Conservation (phyloP, 352 stramenopile genomes). For the Globisporangium barbulae region DNA sequence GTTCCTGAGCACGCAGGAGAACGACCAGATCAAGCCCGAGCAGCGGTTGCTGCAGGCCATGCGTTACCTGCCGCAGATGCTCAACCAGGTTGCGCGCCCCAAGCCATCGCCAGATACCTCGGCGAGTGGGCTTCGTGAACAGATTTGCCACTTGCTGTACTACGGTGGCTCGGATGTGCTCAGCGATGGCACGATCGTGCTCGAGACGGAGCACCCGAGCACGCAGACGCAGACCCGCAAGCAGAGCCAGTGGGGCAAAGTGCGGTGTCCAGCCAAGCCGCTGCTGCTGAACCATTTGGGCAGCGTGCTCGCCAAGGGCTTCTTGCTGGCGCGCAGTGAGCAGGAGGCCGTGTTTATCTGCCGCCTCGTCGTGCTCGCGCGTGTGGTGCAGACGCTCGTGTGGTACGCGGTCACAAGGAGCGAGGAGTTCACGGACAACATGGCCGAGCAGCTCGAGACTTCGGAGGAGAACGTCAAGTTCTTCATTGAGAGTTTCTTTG, state of each 20-base stretch:
- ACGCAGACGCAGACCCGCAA: constrained; percentile 87
- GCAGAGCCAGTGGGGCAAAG: constrained; percentile 82
- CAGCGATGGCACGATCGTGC: constrained; percentile 54
- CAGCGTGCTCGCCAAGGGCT: constrained; percentile 65
- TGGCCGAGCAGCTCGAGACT: constrained; percentile 51
- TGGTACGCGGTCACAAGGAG: constrained; percentile 68
- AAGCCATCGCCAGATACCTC: constrained; percentile 22
- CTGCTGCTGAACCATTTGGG: constrained; percentile 71
- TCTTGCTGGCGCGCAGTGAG: constrained; percentile 55
- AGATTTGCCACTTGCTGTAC: constrained; percentile 64
- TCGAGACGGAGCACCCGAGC: constrained; percentile 74
- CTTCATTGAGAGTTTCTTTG: constrained; percentile 51
- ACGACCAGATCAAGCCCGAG: constrained; percentile 58
- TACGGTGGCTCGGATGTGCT: constrained; percentile 75
- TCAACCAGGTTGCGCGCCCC: constrained; percentile 46
- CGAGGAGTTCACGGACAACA: constrained; percentile 55
- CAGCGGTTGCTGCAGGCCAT: constrained; percentile 69
- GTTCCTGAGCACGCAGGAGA: constrained; percentile 54
- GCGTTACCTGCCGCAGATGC: constrained; percentile 72
- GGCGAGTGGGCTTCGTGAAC: constrained; percentile 25
- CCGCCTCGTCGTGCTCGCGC: constrained; percentile 63
- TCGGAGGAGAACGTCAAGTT: constrained; percentile 53
- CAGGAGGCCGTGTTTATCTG: constrained; percentile 58
- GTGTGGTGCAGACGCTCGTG: constrained; percentile 70
- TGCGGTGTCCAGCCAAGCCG: constrained; percentile 73